Base-by-base conservation (phyloP, 495 filamentous ascomycete species). In the Aspergillus conjunctus region DNA sequence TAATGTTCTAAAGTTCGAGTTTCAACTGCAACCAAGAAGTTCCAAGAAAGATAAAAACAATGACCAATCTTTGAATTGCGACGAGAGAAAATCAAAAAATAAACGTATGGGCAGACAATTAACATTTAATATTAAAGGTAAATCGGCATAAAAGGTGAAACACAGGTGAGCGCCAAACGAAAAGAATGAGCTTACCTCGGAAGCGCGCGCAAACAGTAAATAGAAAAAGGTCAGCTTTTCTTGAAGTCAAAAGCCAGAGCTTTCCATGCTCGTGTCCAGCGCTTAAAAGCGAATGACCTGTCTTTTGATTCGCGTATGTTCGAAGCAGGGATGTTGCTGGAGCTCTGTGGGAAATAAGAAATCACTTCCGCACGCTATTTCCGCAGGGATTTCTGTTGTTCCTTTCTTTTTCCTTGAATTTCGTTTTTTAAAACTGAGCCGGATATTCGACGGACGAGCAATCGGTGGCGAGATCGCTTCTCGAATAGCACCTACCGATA, bases 261-360 rank as follows among this genome's bases (percentile, higher is more conserved):
- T 72, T 66, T 63, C 61, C 70, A 76, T 76, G 64, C 73, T 73
- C 74, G 61, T 58, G 54, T 48, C 58, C 55, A 61, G 68, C 69
- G 69, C 68, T 62, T 64, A 63, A 63, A 52, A 21, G 37, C 41
- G 18, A 44, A 51, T 44, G 22, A 22, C 41, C 33, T 33, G 31
- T 32, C 21, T 39, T 61, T 58, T 30, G n/a, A 41, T 58, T 46
- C 45, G 34, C 54, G 33, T 51, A 57, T 51, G 44, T 46, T 59
- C 34, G 51, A 39, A 11, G 41, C 55, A 46, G 14, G 31, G 31
- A 54, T 6, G 43, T 39, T 41, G 15, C 9, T 41, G 11, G 11
- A 26, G 26, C 26, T 26, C 2, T 26, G 2, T 26, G 26, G 31
- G 34, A 37, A 49, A 51, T 20, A 34, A 57, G 41, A 10, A 56